Evolutionary conservation across 305 asterid species (phyloP), one percentile per base, ranked within the genome.

Genomic region (Fraxinus greggii): DNA sequence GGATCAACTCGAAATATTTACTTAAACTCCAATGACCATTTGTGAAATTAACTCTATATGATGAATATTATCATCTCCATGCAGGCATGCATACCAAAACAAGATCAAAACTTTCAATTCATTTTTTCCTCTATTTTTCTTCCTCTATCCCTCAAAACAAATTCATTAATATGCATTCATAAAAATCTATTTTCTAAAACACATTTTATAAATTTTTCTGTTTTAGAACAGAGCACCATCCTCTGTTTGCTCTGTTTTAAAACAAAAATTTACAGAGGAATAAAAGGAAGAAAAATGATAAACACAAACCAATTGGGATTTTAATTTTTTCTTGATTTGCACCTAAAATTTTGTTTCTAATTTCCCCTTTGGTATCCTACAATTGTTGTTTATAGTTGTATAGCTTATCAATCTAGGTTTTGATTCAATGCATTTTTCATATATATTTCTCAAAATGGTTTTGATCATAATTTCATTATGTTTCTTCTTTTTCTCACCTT

Each of bases 341-440:
- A 26, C 12, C 9, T 19, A 19, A 56, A 6, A n/a, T 56, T 56
- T 56, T n/a, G 23, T 6, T 56, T n/a, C 23, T 19, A 56, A 19
- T n/a, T 56, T 56, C 26, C 28, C 26, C 9, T 56, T 56, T 7
- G 19, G 28, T 21, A n/a, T 56, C 51, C 67, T 56, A 19, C 67
- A 56, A 56, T 6, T 56, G 26, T 21, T 21, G 12, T 1, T 15
- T n/a, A 54, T 54, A 54, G n/a, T 54, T n/a, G 65, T 54, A 54
- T 54, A 15, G 38, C 32, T 17, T 29, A 0, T 23, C 19, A 79
- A 17, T 63, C 24, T 75, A 21, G 31, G 23, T 29, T 38, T 67
- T 8, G 29, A 69, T 69, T 80, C 63, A 80, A 80, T 80, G 83
- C 54, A 76, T 48, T 45, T 51, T 80, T 32, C 73, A 48, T 28